phyloP scores from a whole-genome alignment of 2,329 filamentous ascomycete species.

The Cryphonectria parasitica region DNA sequence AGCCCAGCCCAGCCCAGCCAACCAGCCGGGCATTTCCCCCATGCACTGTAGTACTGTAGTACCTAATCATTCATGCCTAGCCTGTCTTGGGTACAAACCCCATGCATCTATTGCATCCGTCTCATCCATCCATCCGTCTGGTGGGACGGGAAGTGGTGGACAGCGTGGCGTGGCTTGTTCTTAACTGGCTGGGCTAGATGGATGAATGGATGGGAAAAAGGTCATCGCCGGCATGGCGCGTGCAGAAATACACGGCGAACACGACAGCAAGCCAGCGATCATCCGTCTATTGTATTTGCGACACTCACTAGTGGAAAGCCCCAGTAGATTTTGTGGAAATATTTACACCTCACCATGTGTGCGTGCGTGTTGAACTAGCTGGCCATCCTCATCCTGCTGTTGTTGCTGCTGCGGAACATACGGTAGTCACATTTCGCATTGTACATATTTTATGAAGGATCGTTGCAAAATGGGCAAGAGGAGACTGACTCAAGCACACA shows the following conservation, averaged over 20 bases:
- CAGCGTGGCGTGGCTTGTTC: constrained; percentile 10
- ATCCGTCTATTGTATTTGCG: not conserved
- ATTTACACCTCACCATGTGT: not conserved
- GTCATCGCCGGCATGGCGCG: not conserved
- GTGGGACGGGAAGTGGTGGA: constrained; percentile 4
- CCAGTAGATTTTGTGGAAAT: not conserved
- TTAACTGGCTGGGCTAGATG: not conserved
- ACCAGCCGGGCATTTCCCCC: not conserved
- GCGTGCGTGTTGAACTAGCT: not conserved
- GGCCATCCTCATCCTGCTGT: not conserved
- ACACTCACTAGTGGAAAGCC: constrained; percentile 1
- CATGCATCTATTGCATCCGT: too few relatives aligned
- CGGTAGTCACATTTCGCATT: not conserved
- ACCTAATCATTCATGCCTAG: not conserved
- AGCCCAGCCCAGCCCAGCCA: not conserved
- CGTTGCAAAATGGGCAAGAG: not conserved
- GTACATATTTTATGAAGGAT: not conserved
- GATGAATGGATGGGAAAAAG: not conserved
- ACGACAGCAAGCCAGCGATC: not conserved
- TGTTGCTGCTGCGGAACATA: not conserved
- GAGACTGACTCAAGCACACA: constrained; percentile 2
- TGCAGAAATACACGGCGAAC: not conserved
- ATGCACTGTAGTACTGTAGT: not conserved
- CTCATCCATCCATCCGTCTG: not conserved
- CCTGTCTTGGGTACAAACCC: not conserved